Evolutionary conservation across 768 basidiomycete genomes (phyloP).

Genomic region (Trametes maxima): DNA sequence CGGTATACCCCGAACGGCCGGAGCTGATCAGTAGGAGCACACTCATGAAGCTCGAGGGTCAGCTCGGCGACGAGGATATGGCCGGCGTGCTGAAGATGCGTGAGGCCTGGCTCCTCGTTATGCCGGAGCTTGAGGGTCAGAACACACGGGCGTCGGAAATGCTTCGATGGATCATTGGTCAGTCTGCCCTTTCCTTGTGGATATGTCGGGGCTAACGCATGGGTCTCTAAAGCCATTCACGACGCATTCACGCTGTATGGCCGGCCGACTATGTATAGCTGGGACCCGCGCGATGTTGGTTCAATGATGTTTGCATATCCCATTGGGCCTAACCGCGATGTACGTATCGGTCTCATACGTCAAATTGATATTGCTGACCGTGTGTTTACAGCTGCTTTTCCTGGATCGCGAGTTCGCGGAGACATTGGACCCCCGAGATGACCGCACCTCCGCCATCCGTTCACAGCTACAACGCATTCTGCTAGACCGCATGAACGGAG

Average conservation of each 20-base stretch:
- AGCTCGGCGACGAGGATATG: slow-evolving; percentile 76
- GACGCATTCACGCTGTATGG: slow-evolving; percentile 90
- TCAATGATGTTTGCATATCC: slow-evolving; percentile 97
- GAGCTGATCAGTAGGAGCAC: slow-evolving; percentile 88
- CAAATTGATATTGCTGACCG: not conserved
- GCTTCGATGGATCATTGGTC: slow-evolving; percentile 89
- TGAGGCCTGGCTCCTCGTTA: slow-evolving; percentile 87
- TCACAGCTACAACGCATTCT: slow-evolving; percentile 63
- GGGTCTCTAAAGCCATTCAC: slow-evolving; percentile 59
- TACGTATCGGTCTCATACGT: slow-evolving; percentile 39
- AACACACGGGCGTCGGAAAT: slow-evolving; percentile 75
- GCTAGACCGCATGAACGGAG: slow-evolving; percentile 59
- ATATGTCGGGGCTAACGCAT: not conserved
- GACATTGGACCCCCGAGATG: slow-evolving; percentile 72
- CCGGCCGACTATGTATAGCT: slow-evolving; percentile 80
- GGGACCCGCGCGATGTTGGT: slow-evolving; percentile 81
- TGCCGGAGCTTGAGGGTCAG: slow-evolving; percentile 80
- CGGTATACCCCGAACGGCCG: slow-evolving; percentile 95
- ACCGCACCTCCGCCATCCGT: slow-evolving; percentile 72
- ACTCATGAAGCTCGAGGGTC: slow-evolving; percentile 89
- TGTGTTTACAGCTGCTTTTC: slow-evolving; percentile 71
- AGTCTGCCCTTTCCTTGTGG: slow-evolving; percentile 27
- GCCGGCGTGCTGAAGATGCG: slow-evolving; percentile 63
- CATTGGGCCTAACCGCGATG: slow-evolving; percentile 80
- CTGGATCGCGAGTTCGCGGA: slow-evolving; percentile 84